Conservation (phyloP, 2,329 filamentous ascomycete species). For the Triangularia setosa region DNA sequence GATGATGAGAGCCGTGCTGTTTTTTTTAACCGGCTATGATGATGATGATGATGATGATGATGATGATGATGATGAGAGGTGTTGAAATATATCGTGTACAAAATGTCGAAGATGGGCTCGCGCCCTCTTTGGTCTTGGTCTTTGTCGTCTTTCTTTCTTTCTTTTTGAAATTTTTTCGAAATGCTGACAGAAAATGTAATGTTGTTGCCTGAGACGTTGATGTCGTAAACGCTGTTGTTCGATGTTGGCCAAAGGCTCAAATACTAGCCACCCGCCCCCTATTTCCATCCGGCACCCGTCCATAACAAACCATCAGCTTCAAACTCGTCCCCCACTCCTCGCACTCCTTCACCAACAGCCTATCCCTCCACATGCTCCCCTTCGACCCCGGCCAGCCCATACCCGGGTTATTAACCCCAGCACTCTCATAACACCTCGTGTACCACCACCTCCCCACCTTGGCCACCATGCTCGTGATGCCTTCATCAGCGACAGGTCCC, state of each 20-base stretch:
- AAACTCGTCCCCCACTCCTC: constrained; percentile 83
- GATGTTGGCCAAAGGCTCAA: constrained; percentile 32
- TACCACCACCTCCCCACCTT: constrained; percentile 97
- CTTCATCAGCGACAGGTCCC: constrained; percentile 69
- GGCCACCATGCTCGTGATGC: constrained; percentile 88
- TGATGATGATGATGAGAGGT: neutral
- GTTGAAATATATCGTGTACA: neutral
- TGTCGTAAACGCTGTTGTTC: neutral
- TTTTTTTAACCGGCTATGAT: constrained; percentile 17
- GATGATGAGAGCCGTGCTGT: constrained; percentile 12
- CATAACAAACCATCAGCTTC: constrained; percentile 87
- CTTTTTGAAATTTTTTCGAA: neutral
- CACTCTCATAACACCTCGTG: constrained; percentile 80
- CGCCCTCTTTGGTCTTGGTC: constrained; percentile 10
- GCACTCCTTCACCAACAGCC: constrained; percentile 73
- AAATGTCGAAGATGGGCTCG: constrained; percentile 5
- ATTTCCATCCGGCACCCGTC: constrained; percentile 66
- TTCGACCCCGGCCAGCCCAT: constrained; percentile 35
- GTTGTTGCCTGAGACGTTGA: neutral
- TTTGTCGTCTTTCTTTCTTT: constrained; percentile 6
- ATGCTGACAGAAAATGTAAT: neutral
- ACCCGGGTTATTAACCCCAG: constrained; percentile 42
- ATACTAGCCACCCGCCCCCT: constrained; percentile 44
- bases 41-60: neutral
- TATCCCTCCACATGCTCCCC: constrained; percentile 74